Percentiles rank a stretch among this genome's conserved stretches.
Conservation (phyloP, 208 protist genomes). For the Phytomonas francai region DNA sequence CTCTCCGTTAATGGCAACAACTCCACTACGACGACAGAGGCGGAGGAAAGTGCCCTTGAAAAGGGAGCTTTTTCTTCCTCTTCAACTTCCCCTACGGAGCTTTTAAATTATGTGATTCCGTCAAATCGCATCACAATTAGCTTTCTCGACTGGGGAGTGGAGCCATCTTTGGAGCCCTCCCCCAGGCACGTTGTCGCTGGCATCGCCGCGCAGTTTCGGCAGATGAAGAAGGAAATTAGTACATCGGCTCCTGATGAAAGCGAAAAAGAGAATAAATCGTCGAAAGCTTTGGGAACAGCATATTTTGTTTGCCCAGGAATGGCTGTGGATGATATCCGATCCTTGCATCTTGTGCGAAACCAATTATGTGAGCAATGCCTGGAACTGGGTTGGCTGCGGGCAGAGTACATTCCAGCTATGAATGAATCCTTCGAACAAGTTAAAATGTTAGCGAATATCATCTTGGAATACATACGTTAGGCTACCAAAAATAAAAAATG, state of each 20-base stretch:
- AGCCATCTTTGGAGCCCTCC: constrained; percentile 20
- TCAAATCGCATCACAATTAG: constrained; percentile 8
- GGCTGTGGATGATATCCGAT: constrained; percentile 20
- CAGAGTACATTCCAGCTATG: constrained; percentile 25
- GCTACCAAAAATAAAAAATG: constrained; percentile 7
- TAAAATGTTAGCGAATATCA: constrained; percentile 12
- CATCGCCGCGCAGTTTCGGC: constrained; percentile 10
- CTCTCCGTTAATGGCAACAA: constrained; percentile 1
- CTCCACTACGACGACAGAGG: too few species aligned
- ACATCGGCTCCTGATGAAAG: neutral
- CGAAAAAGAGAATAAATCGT: neutral
- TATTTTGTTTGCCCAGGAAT: constrained; percentile 26
- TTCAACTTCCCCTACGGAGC: too few species aligned
- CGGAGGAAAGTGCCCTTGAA: too few species aligned
- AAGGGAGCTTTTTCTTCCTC: too few species aligned
- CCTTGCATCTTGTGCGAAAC: constrained; percentile 13
- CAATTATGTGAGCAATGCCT: constrained; percentile 5
- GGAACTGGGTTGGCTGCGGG: constrained; percentile 14
- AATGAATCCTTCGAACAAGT: constrained; percentile 15
- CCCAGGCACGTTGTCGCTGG: constrained; percentile 16
- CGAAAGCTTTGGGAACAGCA: constrained; percentile 8
- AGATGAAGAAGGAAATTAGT: constrained; percentile 1
- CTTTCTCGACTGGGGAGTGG: constrained; percentile 16
- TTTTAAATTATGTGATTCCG: neutral
- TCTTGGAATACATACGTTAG: constrained; percentile 6